Conservation (phyloP, 2,329 filamentous ascomycete genomes). For the Torrubiella hemipterigena region DNA sequence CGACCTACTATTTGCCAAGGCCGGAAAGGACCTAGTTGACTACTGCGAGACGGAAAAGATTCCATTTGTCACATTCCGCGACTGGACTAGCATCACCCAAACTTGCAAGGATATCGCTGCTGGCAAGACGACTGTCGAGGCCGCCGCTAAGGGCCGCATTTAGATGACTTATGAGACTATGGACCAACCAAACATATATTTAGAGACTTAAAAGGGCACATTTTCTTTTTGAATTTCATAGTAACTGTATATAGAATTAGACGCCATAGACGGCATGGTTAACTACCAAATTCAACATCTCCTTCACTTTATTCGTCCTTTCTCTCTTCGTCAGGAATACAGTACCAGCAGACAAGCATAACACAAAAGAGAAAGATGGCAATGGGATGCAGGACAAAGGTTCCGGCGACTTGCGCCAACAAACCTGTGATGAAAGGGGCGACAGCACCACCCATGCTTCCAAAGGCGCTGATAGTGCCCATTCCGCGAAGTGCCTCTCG, state of each 20-base stretch:
- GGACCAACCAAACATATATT: no score
- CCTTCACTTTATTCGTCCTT: constrained; percentile 42
- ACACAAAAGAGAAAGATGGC: constrained; percentile 51
- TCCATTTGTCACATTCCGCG: constrained; percentile 77
- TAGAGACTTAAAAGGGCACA: no score
- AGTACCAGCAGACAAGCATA: constrained; percentile 56
- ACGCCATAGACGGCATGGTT: no score
- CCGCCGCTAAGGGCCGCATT: constrained; percentile 46
- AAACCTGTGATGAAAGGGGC: constrained; percentile 56
- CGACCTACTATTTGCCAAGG: constrained; percentile 87
- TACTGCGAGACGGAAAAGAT: constrained; percentile 78
- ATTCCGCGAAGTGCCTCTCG: constrained; percentile 51
- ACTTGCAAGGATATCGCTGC: constrained; percentile 68
- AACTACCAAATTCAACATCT: no score
- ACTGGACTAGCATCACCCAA: constrained; percentile 68
- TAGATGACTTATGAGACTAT: no score
- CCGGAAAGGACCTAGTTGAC: constrained; percentile 73
- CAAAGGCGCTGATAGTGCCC: constrained; percentile 57
- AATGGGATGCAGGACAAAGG: constrained; percentile 55
- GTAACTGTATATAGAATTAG: no score
- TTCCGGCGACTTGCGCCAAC: constrained; percentile 47
- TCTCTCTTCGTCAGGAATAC: constrained; percentile 47
- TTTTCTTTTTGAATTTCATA: no score
- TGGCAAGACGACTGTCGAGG: constrained; percentile 57
- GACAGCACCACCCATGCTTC: constrained; percentile 55